Percentiles rank a stretch among this genome's conserved stretches.
These are phyloP conservation scores for Coniochaeta hoffmannii DNA, from an alignment of 2,329 filamentous ascomycete genomes.

Conservation along the genomic window DNA sequence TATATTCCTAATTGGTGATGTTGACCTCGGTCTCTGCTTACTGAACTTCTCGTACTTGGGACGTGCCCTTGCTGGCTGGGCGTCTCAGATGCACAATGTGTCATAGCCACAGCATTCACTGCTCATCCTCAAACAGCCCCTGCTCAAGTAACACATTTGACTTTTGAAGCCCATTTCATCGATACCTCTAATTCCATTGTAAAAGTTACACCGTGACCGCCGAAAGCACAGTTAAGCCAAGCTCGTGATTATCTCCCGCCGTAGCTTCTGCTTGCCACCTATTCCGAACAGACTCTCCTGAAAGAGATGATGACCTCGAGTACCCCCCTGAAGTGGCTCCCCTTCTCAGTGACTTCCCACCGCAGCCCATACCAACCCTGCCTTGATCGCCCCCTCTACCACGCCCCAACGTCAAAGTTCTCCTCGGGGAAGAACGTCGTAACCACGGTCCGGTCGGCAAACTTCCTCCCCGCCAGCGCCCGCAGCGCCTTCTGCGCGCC, in stretches of 20 bases:
- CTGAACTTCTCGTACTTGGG: too few relatives aligned
- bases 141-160: neutral
- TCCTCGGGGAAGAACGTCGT: constrained; percentile 97
- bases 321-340: too few relatives aligned
- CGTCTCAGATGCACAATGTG: too few relatives aligned
- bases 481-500: constrained; percentile 77
- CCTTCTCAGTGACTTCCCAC: neutral
- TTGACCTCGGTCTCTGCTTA: too few relatives aligned
- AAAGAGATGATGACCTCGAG: too few relatives aligned
- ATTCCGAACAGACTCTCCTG: neutral
- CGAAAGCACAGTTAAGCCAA: neutral
- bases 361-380: neutral
- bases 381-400: constrained; percentile 43
- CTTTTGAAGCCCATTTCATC: neutral
- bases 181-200: neutral
- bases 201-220: neutral
- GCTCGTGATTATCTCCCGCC: too few relatives aligned
- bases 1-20: too few relatives aligned
- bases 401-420: constrained; percentile 87
- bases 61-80: too few relatives aligned
- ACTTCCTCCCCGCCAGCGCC: constrained; percentile 90
- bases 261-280: neutral
- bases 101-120: too few relatives aligned
- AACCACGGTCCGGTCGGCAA: constrained; percentile 91
- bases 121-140: too few relatives aligned